Evolutionary conservation across 148 eudicot genomes (phyloP), one percentile per base, ranked within the genome.

Genomic region (Limonium bicolor): DNA sequence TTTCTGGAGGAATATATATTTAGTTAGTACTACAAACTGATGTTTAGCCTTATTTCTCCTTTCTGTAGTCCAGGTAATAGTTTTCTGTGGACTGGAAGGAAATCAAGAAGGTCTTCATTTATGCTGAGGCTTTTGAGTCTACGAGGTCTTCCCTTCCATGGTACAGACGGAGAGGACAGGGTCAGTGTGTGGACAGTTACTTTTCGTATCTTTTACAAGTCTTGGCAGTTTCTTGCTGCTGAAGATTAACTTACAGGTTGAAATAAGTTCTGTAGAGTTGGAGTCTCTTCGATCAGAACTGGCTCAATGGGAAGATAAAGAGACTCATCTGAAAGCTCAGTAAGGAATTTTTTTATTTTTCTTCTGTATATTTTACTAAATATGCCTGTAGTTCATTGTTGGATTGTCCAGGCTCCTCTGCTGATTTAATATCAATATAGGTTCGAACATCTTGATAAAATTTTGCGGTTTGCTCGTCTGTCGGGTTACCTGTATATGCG

Each of bases 261-360:
- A 70, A 61, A 58, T 90, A 51, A 72, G 62, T 60, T 74, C 84
- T 50, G 76, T 63, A 32, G 95, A 90, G 74, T 64, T 80, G 51
- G 72, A 80, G 66, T 77, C 85, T 42, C 93, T 90, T 35, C 72
- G 80, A 60, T 66, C 97, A 48, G 82, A 69, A 60, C 69, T 90
- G 62, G 66, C 77, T 48, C 67, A 69, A 52, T 58, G 80, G 55
- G 97, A 84, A 68, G 95, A 84, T 62, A 59, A 78, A 51, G 97
- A 75, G 53, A 74, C 95, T 58, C 78, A 80, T 66, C 56, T 74
- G 44, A 90, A 73, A 80, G 97, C 97, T 40, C 95, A 59, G 97
- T 84, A 75, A 58, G 78, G 28, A 10, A 32, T 38, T 11, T 27
- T 4, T 36, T 21, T 4, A 17, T 13, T 1, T 11, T 19, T 3